These are phyloP conservation scores for Petunia hybrid DNA, from an alignment of 305 asterid species.

Conservation along the genomic window DNA sequence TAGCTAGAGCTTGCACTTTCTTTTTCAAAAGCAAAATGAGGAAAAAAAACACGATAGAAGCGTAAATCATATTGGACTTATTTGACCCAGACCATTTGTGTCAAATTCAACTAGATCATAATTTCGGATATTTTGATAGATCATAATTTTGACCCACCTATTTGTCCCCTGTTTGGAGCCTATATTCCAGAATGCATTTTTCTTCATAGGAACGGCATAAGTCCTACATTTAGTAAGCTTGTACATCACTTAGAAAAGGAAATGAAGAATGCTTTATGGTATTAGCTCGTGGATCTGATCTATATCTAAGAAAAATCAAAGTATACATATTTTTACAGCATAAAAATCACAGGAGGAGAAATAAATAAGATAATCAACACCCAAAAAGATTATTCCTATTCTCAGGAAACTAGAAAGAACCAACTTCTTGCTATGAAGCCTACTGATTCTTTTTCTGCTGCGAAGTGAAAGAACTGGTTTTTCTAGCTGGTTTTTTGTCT, in stretches of 20 bases:
- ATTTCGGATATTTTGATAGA: too few species aligned
- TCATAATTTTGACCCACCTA: too few species aligned
- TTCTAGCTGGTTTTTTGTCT: constrained; percentile 36
- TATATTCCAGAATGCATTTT: background rate
- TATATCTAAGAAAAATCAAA: too few species aligned
- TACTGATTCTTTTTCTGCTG: constrained; percentile 73
- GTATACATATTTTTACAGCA: background rate
- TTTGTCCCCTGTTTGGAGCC: too few species aligned
- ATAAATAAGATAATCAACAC: background rate
- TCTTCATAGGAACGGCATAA: too few species aligned
- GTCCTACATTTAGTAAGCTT: background rate
- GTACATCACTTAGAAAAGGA: background rate
- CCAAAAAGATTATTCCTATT: background rate
- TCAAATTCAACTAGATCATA: too few species aligned
- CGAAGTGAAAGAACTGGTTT: constrained; percentile 41
- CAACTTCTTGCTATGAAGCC: constrained; percentile 37
- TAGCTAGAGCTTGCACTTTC: too few species aligned
- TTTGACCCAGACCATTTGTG: too few species aligned
- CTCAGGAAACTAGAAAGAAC: background rate
- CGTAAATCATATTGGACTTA: too few species aligned
- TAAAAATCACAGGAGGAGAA: constrained; percentile 11
- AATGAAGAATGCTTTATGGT: background rate
- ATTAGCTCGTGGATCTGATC: background rate
- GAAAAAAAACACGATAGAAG: too few species aligned
- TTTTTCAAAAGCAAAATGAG: too few species aligned